Percentiles rank a stretch among this genome's conserved stretches.
Evolutionary conservation across 305 asterid genomes (phyloP).

Genomic region (Monarda citriodora): DNA sequence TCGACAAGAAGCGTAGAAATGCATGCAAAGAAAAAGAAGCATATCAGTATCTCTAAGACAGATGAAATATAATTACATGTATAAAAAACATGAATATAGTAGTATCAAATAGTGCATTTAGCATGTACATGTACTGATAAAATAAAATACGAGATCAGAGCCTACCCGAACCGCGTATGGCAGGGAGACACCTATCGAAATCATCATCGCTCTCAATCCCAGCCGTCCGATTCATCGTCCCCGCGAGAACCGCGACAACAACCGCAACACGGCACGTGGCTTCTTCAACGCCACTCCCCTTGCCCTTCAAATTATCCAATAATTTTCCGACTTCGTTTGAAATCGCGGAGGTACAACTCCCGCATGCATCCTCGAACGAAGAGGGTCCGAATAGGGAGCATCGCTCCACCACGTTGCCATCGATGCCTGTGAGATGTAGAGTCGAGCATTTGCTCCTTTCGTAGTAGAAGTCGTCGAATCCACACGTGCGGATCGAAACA

Average conservation of each 20-base stretch:
- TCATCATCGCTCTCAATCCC: conserved; percentile 18
- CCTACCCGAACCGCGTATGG: background rate
- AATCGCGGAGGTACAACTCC: conserved; percentile 37
- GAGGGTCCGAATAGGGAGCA: conserved; percentile 42
- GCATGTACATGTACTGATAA: background rate
- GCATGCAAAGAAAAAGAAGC: no score
- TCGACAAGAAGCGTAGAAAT: no score
- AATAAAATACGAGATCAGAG: background rate
- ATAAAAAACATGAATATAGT: no score
- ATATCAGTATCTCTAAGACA: no score
- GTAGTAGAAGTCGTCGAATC: conserved; percentile 34
- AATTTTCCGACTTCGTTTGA: conserved; percentile 15
- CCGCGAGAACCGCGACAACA: conserved; percentile 36
- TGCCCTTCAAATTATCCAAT: conserved; percentile 9
- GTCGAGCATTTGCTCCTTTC: conserved; percentile 39
- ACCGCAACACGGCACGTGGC: conserved; percentile 43
- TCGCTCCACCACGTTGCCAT: conserved; percentile 12
- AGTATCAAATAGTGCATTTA: no score
- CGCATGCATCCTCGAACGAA: conserved; percentile 41
- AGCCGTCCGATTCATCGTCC: conserved; percentile 20
- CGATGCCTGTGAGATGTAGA: conserved; percentile 17
- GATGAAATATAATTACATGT: no score
- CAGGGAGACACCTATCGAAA: conserved; percentile 22
- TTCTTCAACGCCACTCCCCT: conserved; percentile 24
- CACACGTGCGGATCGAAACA: conserved; percentile 45